Evolutionary conservation across 768 basidiomycete genomes (phyloP).

Genomic region (Auriscalpium orientale): DNA sequence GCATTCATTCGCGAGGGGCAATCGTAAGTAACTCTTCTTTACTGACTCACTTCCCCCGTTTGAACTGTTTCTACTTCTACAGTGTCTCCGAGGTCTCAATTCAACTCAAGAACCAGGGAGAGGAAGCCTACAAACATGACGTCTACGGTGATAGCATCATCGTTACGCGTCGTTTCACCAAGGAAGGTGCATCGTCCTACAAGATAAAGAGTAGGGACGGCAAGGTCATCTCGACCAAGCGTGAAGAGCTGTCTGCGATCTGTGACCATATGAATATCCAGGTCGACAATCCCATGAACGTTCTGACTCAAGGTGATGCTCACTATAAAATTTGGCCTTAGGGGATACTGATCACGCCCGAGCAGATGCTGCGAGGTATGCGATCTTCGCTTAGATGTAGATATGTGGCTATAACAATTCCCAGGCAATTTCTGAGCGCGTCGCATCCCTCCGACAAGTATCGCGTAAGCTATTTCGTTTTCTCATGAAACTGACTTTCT

Average conservation of each 20-base stretch:
- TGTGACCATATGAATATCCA: constrained; percentile 96
- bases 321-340: not conserved
- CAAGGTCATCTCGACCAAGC: constrained; percentile 62
- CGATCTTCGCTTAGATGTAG: constrained; percentile 34
- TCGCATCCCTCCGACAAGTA: constrained; percentile 83
- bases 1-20: constrained; percentile 83
- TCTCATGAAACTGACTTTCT: no score
- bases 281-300: constrained; percentile 93
- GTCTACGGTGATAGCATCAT: constrained; percentile 84
- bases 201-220: constrained; percentile 71
- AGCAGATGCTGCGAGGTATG: constrained; percentile 28
- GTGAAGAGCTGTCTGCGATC: constrained; percentile 80
- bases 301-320: constrained; percentile 71
- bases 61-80: constrained; percentile 1
- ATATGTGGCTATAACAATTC: no score
- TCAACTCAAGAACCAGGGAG: constrained; percentile 80
- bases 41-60: no score
- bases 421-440: constrained; percentile 69
- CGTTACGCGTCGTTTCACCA: constrained; percentile 74
- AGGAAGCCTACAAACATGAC: constrained; percentile 79
- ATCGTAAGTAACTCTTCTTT: constrained; percentile 38
- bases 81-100: constrained; percentile 75
- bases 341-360: not conserved
- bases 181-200: constrained; percentile 71
- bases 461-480: constrained; percentile 41